These are phyloP conservation scores for Microcyclosporella mali DNA, from an alignment of 2,329 filamentous ascomycete genomes.

Conservation along the genomic window DNA sequence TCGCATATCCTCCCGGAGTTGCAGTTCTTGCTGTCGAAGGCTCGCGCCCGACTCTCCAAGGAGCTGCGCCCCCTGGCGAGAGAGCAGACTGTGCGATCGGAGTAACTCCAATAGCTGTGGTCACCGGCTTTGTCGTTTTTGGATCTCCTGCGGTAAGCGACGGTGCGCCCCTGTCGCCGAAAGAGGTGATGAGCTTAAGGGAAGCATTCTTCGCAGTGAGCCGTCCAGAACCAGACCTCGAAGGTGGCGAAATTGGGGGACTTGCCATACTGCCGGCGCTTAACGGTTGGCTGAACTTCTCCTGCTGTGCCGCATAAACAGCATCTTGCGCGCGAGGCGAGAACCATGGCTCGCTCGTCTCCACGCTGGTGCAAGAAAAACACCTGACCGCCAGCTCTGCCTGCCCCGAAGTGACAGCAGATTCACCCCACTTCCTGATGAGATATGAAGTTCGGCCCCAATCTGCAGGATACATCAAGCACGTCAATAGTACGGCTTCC, in stretches of 20 bases:
- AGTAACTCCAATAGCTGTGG: conserved; percentile 65
- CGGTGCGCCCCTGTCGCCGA: conserved; percentile 58
- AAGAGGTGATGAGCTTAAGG: conserved; percentile 86
- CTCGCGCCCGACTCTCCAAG: conserved; percentile 38
- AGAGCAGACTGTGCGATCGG: conserved; percentile 68
- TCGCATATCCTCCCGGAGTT: conserved; percentile 54
- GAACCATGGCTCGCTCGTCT: conserved; percentile 80
- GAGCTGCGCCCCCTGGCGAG: conserved; percentile 56
- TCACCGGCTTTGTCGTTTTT: conserved; percentile 7
- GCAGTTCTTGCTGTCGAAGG: conserved; percentile 50
- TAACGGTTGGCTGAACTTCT: conserved; percentile 29
- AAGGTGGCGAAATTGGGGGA: conserved; percentile 68
- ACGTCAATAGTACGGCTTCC: conserved; percentile 86
- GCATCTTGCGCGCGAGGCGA: conserved; percentile 68
- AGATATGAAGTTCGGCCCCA: conserved; percentile 89
- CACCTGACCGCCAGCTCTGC: conserved; percentile 86
- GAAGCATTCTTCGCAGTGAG: conserved; percentile 72
- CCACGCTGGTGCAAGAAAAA: conserved; percentile 83
- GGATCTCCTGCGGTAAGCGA: conserved; percentile 40
- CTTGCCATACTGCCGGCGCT: conserved; percentile 55
- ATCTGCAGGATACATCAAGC: conserved; percentile 72
- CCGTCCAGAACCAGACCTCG: conserved; percentile 44
- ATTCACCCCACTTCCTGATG: conserved; percentile 90
- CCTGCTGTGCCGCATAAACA: conserved; percentile 50
- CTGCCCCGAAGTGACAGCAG: conserved; percentile 78